Conservation (phyloP, 768 basidiomycete species). For the Russula earlei region DNA sequence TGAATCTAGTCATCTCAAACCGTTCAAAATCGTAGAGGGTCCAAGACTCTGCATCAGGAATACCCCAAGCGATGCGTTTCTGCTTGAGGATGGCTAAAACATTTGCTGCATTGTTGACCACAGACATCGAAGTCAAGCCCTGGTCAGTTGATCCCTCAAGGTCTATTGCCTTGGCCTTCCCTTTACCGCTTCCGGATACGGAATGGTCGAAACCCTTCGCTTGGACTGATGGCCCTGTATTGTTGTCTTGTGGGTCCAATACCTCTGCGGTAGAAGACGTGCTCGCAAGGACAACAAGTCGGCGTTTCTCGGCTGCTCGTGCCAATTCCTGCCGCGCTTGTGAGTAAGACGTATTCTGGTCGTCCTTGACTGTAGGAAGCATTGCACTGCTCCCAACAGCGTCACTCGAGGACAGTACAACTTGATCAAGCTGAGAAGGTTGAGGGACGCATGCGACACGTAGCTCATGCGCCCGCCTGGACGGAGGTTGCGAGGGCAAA, state of each 20-base stretch:
- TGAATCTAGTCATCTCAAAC: conserved; percentile 14
- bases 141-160: neutral
- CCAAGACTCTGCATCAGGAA: conserved; percentile 13
- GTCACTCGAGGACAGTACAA: neutral
- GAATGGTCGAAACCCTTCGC: neutral
- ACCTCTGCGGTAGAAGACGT: neutral
- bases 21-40: conserved; percentile 15
- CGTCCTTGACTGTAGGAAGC: neutral
- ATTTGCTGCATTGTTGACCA: neutral
- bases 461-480: conserved; percentile 5
- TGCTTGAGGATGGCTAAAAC: conserved; percentile 4
- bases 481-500: conserved; percentile 7
- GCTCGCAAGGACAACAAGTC: neutral
- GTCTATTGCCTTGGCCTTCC: conserved; percentile 15
- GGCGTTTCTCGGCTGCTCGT: conserved; percentile 11
- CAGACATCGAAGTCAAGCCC: neutral
- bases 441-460: neutral
- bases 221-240: neutral
- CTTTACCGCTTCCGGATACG: conserved; percentile 2
- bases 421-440: neutral
- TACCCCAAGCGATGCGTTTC: conserved; percentile 12
- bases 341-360: neutral
- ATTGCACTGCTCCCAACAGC: neutral
- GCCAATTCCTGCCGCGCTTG: conserved; percentile 7
- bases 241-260: neutral